Evolutionary conservation across 129 eudicot species (phyloP), one percentile per base, ranked within the genome.

Genomic region (Helichrysum umbraculigerum): DNA sequence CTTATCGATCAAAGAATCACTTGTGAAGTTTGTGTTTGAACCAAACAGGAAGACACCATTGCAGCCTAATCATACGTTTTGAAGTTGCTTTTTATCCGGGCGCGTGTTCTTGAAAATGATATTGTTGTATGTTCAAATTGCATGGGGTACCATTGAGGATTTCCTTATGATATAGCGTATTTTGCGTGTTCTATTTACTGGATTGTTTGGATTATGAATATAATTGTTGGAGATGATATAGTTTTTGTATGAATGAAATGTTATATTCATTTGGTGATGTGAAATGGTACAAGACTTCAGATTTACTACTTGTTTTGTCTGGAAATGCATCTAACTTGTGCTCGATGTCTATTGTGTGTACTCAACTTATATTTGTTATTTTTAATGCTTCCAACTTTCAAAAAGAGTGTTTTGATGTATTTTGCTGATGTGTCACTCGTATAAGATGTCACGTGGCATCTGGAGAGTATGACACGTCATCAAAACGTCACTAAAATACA

Each of bases 1-100:
- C 41, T 66, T 86, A 69, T 59, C 88, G 37, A 88, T 88, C 47
- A 88, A 86, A 82, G 93, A 88, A 64, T 88, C 93, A 3, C 93
- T 69, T 47, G 74, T 69, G 74, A 69, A 69, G 60, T 69, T 4
- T 9, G 32, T 52, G 47, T 71, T 71, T 84, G 73, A 86, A 82
- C 94, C 93, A 58, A 89, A 89, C 66, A 63, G 78, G 75, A 89
- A 86, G 87, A 89, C 91, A 9, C 72, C 65, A 4, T 35, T 41
- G 8, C 58, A 39, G 78, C 56, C 44, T 74, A 62, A 42, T 32
- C 44, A 5, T 71, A 71, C 30, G 75, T 29, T 71, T 71, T 51
- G 29, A 28, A 50, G 75, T 29, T 51, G 75, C 63, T 7, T 1
- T 19, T 35, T 32, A 6, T 57, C 19, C 11, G 11, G 28, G 28